A percentile compares a stretch with the other conserved stretches of the same genome.
These are phyloP conservation scores for Globisporangium rhizosaccharum DNA, from an alignment of 352 stramenopile species.

Conservation along the genomic window DNA sequence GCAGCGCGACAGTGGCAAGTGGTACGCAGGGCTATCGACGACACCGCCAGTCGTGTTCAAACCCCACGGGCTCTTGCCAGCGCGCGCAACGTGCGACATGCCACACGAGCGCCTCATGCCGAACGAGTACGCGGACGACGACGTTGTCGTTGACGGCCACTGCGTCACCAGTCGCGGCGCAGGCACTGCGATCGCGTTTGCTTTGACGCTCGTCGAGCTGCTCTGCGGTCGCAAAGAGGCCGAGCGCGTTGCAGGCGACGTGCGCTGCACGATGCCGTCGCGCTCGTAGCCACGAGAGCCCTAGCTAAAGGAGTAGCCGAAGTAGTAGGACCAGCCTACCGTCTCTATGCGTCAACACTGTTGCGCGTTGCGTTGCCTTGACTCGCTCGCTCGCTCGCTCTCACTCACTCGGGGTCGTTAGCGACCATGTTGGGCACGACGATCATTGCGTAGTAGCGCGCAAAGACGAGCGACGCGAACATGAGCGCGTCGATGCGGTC, in stretches of 20 bases:
- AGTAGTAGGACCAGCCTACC: too few relatives aligned
- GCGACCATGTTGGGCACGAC: constrained; percentile 13
- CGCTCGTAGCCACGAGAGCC: too few relatives aligned
- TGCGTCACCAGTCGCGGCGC: constrained; percentile 63
- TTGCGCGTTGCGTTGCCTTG: too few relatives aligned
- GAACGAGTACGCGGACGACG: constrained; percentile 38
- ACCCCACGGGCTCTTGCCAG: constrained; percentile 33
- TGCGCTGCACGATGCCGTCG: constrained; percentile 20
- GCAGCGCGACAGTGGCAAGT: constrained; percentile 44
- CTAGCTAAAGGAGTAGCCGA: too few relatives aligned
- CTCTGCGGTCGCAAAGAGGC: constrained; percentile 41
- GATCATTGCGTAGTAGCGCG: constrained; percentile 50
- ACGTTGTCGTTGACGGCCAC: constrained; percentile 48
- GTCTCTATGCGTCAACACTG: too few relatives aligned
- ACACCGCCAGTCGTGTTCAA: constrained; percentile 44
- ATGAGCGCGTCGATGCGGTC: constrained; percentile 95
- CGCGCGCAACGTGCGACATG: constrained; percentile 46
- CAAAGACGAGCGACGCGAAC: constrained; percentile 77
- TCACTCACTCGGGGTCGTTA: too few relatives aligned
- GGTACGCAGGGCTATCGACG: constrained; percentile 44
- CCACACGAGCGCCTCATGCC: constrained; percentile 35
- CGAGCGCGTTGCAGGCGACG: constrained; percentile 28
- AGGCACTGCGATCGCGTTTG: constrained; percentile 42
- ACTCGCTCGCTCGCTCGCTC: too few relatives aligned
- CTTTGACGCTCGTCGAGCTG: constrained; percentile 47